A percentile compares a stretch with the other conserved stretches of the same genome.
phyloP scores from a whole-genome alignment of 345 rosid species.

The Eucalyptus sp. region DNA sequence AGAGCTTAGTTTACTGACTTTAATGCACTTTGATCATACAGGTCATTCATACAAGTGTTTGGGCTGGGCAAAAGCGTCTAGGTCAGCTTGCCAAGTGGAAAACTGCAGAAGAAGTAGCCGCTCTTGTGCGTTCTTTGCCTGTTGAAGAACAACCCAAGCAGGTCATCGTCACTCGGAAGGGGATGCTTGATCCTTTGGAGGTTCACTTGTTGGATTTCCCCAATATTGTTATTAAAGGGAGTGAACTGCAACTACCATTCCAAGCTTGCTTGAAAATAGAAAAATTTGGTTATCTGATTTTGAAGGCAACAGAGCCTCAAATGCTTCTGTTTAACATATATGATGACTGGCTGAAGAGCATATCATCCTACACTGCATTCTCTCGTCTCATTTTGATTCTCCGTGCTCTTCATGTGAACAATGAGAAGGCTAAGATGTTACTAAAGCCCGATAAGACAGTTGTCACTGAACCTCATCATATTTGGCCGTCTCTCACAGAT shows the following conservation, averaged over 20 bases:
- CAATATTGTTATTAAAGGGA: conserved; percentile 92
- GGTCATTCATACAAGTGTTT: conserved; percentile 94
- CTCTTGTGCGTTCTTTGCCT: conserved; percentile 86
- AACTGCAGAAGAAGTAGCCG: conserved; percentile 99
- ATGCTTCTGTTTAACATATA: conserved; percentile 65
- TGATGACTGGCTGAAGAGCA: conserved; percentile 96
- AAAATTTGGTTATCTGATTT: neutral
- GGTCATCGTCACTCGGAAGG: conserved; percentile 90
- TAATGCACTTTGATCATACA: conserved; percentile 3
- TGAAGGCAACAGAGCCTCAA: conserved; percentile 10
- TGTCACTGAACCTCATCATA: conserved; percentile 83
- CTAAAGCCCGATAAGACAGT: conserved; percentile 86
- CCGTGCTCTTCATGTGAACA: conserved; percentile 93
- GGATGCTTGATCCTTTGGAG: conserved; percentile 95
- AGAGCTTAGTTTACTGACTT: neutral
- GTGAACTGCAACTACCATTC: conserved; percentile 94
- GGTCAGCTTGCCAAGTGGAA: conserved; percentile 98
- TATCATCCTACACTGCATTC: conserved; percentile 94
- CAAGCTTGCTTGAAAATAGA: conserved; percentile 97
- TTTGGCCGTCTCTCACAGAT: conserved; percentile 61
- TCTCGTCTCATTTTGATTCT: conserved; percentile 93
- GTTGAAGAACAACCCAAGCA: conserved; percentile 98
- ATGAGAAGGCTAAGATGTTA: conserved; percentile 96
- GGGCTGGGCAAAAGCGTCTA: conserved; percentile 81
- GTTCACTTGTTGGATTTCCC: conserved; percentile 97